Percentiles rank a stretch among this genome's conserved stretches.
These are phyloP conservation scores for Spergularia azorica DNA, from an alignment of 179 eudicot genomes.

Conservation along the genomic window DNA sequence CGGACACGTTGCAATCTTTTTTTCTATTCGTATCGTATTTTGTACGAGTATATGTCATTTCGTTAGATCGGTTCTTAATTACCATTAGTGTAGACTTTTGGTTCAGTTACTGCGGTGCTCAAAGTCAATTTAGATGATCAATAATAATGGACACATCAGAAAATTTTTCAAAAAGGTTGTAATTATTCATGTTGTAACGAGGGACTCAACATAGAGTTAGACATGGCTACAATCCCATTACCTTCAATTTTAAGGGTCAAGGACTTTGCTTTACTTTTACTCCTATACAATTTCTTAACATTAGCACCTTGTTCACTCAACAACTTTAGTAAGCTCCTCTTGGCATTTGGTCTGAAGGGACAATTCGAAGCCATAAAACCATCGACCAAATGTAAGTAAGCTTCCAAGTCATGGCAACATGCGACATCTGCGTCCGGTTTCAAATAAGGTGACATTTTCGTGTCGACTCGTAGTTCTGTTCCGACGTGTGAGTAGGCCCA, in stretches of 20 bases:
- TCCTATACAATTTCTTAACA: conserved; percentile 78
- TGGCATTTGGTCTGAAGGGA: conserved; percentile 85
- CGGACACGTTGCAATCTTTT: no score
- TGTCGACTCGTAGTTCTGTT: conserved; percentile 68
- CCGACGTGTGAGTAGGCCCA: conserved; percentile 93
- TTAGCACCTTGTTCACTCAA: conserved; percentile 78
- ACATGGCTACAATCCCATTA: conserved; percentile 35
- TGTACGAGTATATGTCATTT: no score
- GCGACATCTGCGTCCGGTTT: conserved; percentile 84
- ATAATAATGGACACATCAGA: neutral
- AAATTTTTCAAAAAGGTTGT: neutral
- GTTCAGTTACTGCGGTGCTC: no score
- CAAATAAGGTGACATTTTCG: conserved; percentile 77
- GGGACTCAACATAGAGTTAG: conserved; percentile 67
- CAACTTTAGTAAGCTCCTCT: conserved; percentile 71
- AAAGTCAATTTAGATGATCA: neutral
- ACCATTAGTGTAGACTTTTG: no score
- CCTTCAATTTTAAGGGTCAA: conserved; percentile 57
- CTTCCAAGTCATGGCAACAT: conserved; percentile 96
- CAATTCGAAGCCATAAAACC: conserved; percentile 69
- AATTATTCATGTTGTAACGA: conserved; percentile 41
- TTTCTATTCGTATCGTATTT: no score
- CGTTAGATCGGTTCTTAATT: no score
- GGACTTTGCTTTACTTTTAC: conserved; percentile 64
- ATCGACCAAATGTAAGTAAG: conserved; percentile 84